Conservation (phyloP, 208 protist genomes). For the Acanthamoeba quina region DNA sequence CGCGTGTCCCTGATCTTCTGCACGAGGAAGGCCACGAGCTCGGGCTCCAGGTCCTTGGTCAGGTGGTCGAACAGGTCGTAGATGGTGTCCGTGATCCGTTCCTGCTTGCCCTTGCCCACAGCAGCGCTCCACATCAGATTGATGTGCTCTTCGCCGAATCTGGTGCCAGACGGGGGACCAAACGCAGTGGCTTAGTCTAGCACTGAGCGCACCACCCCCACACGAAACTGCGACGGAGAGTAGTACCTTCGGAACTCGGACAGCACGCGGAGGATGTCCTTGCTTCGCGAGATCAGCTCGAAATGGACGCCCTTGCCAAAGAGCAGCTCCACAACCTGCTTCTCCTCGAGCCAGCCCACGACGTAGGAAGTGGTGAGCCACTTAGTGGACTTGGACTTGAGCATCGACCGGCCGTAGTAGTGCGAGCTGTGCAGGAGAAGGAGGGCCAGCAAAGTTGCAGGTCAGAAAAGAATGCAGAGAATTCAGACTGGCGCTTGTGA, state of each 20-base stretch:
- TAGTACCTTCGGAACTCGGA: constrained; percentile 21
- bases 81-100: constrained; percentile 66
- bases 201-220: neutral
- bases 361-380: neutral
- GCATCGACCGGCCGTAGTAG: constrained; percentile 16
- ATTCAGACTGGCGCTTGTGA: neutral
- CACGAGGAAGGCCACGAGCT: constrained; percentile 14
- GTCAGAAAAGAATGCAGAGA: too few relatives aligned
- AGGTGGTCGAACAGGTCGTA: constrained; percentile 65
- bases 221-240: neutral
- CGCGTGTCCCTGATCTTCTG: constrained; percentile 36
- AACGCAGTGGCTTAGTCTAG: too few relatives aligned
- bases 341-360: constrained; percentile 45
- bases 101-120: constrained; percentile 59
- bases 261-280: constrained; percentile 51
- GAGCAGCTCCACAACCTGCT: constrained; percentile 50
- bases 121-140: constrained; percentile 64
- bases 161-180: neutral
- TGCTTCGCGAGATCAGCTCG: constrained; percentile 62
- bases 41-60: constrained; percentile 37
- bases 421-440: neutral
- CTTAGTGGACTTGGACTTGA: constrained; percentile 28
- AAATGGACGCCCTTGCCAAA: constrained; percentile 63
- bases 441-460: neutral
- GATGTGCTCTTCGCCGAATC: constrained; percentile 60